Evolutionary conservation across 331 rosid species (phyloP), one percentile per base, ranked within the genome.

Genomic region (Arachis monticola): DNA sequence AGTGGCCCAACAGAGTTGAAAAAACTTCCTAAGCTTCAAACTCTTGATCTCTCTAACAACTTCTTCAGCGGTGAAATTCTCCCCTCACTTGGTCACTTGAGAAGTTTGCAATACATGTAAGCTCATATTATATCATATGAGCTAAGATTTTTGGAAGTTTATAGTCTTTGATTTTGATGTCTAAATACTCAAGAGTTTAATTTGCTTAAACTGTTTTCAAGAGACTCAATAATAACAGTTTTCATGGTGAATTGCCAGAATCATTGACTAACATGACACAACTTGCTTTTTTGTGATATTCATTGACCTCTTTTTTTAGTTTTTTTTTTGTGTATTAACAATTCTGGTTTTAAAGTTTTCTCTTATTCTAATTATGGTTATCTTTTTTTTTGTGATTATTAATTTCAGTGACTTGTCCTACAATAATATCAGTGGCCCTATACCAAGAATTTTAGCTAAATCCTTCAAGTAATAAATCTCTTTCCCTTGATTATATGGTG

Each of bases 251-350:
- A 74, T 84, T 76, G 50, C 88, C 90, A 10, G 82, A 79, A 59
- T 82, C 88, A 55, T 80, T 87, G 30, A 88, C 88, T 56, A 84
- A 79, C 83, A 87, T 87, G 91, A 77, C 88, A 12, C 85, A 87
- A n/a, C 86, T 87, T 70, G 58, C 83, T 78, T 87, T 84, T 71
- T 88, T 87, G 91, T 84, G 79, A 87, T 62, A 71, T 58, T 66
- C 83, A 65, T 2, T 6, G 12, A 4, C 30, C 76, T 62, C 61
- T 35, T 50, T 58, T 50, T 73, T 73, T 76, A 47, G 12, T 17
- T 2, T 22, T 51, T 5, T 48, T 10, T 50, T 59, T 53, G 1
- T 69, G 62, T 70, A n/a, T 68, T 10, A 71, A 68, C 66, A 56
- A 22, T 22, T 22, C 27, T 22, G 27, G 0, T 22, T 22, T 22